Evolutionary conservation across 805 yeast species (phyloP).

Genomic region (Vanderwaltozyma tropicalis): DNA sequence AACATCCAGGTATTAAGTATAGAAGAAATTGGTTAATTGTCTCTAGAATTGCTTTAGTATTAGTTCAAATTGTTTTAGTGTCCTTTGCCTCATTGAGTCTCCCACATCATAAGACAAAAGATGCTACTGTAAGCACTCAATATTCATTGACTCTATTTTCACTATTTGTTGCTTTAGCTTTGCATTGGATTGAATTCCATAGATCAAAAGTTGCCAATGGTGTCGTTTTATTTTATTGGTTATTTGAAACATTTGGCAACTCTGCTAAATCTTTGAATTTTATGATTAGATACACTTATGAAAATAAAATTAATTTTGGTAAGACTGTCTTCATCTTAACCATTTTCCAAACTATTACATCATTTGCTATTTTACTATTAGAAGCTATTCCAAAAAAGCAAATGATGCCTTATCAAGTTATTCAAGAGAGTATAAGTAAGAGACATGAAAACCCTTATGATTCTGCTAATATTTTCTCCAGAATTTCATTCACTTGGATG

Average conservation of each 20-base stretch:
- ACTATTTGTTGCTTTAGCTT: conserved; percentile 39
- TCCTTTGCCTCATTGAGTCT: conserved; percentile 16
- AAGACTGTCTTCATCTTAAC: conserved; percentile 23
- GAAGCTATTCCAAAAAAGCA: conserved; percentile 35
- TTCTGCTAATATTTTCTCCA: conserved; percentile 55
- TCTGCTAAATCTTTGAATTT: conserved; percentile 35
- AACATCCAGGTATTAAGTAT: conserved; percentile 24
- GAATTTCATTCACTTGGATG: conserved; percentile 86
- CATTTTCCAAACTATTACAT: conserved; percentile 24
- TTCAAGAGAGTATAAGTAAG: conserved; percentile 21
- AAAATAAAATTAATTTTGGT: conserved; percentile 20
- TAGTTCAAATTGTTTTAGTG: conserved; percentile 25
- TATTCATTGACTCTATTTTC: conserved; percentile 28
- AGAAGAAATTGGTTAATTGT: conserved; percentile 32
- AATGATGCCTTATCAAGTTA: conserved; percentile 33
- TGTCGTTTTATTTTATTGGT: conserved; percentile 66
- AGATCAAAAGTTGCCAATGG: conserved; percentile 58
- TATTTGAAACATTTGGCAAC: conserved; percentile 41
- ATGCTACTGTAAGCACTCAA: conserved; percentile 15
- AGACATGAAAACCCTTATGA: conserved; percentile 31
- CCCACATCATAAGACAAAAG: conserved; percentile 11
- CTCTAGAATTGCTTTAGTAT: conserved; percentile 28
- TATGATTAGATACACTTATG: conserved; percentile 27
- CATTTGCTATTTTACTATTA: conserved; percentile 26
- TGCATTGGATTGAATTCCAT: conserved; percentile 66